phyloP scores from a whole-genome alignment of 345 rosid genomes.

The Punica granatum region DNA sequence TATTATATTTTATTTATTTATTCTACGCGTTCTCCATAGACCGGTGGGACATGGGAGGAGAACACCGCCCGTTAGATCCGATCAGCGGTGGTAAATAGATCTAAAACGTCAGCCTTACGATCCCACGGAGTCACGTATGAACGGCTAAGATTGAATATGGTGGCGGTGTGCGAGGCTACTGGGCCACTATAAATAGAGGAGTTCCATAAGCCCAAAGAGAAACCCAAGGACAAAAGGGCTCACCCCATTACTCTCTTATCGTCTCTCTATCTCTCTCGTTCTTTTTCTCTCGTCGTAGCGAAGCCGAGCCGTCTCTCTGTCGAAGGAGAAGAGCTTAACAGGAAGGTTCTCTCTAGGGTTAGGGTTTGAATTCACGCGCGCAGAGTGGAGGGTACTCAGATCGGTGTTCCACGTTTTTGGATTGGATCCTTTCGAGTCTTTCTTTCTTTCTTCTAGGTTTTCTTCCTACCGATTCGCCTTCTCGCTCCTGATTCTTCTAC shows the following conservation, averaged over 20 bases:
- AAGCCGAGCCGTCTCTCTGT: no score
- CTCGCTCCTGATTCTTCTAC: neutral
- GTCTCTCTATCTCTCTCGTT: neutral
- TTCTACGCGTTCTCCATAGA: constrained; percentile 6
- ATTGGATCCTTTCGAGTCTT: constrained; percentile 10
- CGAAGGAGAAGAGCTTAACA: constrained; percentile 9
- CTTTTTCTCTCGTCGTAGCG: constrained; percentile 6
- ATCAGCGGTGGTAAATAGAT: constrained; percentile 14
- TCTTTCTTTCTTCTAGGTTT: constrained; percentile 10
- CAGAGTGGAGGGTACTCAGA: constrained; percentile 19
- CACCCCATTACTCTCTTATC: no score
- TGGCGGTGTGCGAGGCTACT: constrained; percentile 19
- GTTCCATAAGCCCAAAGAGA: constrained; percentile 6
- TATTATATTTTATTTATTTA: no score
- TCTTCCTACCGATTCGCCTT: neutral
- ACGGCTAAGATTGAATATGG: constrained; percentile 33
- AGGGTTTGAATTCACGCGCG: constrained; percentile 14
- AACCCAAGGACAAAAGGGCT: no score
- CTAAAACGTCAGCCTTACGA: neutral
- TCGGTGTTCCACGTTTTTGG: constrained; percentile 31
- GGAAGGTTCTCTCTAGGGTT: constrained; percentile 18
- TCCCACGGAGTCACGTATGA: neutral
- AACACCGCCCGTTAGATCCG: constrained; percentile 24
- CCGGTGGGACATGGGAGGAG: neutral
- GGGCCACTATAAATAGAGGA: constrained; percentile 34